phyloP scores from a whole-genome alignment of 495 filamentous ascomycete species.

The Cenococcum geophilum region DNA sequence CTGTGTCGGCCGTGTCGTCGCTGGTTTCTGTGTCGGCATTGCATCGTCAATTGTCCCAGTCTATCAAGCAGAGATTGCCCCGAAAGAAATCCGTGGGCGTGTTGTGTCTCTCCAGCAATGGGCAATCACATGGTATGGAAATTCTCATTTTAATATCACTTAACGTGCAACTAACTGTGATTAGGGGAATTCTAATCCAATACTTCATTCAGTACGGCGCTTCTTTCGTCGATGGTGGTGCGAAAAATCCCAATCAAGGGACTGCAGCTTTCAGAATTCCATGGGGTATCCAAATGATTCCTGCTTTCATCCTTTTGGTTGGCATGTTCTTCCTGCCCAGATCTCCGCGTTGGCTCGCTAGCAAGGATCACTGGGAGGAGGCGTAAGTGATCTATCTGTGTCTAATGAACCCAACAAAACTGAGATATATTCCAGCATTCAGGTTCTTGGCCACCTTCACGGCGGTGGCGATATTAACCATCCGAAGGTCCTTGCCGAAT shows the following conservation, averaged over 20 bases:
- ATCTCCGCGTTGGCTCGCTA: slow-evolving; percentile 69
- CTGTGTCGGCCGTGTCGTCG: slow-evolving; percentile 61
- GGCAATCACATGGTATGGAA: slow-evolving; percentile 61
- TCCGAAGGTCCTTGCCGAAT: slow-evolving; percentile 58
- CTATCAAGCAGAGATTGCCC: slow-evolving; percentile 73
- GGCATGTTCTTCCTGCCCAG: slow-evolving; percentile 68
- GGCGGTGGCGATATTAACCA: slow-evolving; percentile 54
- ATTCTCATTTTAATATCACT: neutral
- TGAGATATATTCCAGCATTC: slow-evolving; percentile 30
- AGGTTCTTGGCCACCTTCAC: slow-evolving; percentile 60
- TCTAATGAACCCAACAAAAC: neutral
- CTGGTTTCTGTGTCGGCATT: slow-evolving; percentile 69
- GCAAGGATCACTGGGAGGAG: slow-evolving; percentile 72
- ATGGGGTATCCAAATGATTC: slow-evolving; percentile 67
- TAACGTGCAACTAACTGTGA: neutral
- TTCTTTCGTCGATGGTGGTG: slow-evolving; percentile 55
- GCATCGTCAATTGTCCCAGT: slow-evolving; percentile 69
- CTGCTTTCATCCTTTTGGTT: slow-evolving; percentile 57
- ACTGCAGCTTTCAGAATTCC: slow-evolving; percentile 64
- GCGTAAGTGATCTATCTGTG: slow-evolving; percentile 31
- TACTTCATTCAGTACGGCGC: slow-evolving; percentile 70
- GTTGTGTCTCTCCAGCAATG: slow-evolving; percentile 70
- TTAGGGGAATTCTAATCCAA: slow-evolving; percentile 46
- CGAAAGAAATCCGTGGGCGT: slow-evolving; percentile 70
- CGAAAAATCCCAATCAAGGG: slow-evolving; percentile 51